phyloP scores from a whole-genome alignment of 306 rosid species.

The Pterocarpus macrocarpus region DNA sequence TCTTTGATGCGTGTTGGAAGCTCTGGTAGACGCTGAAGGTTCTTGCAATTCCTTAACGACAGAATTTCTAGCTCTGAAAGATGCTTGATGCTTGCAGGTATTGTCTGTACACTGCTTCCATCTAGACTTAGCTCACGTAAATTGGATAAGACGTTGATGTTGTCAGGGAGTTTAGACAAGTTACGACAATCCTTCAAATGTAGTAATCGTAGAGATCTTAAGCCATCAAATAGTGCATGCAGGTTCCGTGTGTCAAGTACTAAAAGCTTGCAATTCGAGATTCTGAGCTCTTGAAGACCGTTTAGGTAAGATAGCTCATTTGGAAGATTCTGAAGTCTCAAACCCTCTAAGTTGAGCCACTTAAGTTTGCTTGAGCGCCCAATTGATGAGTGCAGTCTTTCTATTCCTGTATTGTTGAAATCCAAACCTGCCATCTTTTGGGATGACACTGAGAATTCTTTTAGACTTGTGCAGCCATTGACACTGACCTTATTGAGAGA shows the following conservation, averaged over 20 bases:
- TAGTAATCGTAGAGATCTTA: not conserved
- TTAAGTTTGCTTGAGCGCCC: not conserved
- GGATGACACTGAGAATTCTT: not conserved
- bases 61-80: not conserved
- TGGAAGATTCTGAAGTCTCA: not conserved
- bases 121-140: not conserved
- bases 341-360: not conserved
- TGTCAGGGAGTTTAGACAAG: constrained; percentile 25
- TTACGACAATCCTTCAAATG: not conserved
- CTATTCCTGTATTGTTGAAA: not conserved
- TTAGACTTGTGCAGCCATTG: not conserved
- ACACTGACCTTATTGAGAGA: not conserved
- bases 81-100: constrained; percentile 20
- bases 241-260: not conserved
- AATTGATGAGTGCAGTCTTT: not conserved
- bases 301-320: not conserved
- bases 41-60: not conserved
- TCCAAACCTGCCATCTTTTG: not conserved
- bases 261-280: not conserved
- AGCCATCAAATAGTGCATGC: not conserved
- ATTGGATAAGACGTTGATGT: not conserved
- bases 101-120: not conserved
- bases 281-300: not conserved
- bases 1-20: not conserved
- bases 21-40: constrained; percentile 38